Conservation (phyloP, 2,329 filamentous ascomycete genomes). For the Daldinia sp. region DNA sequence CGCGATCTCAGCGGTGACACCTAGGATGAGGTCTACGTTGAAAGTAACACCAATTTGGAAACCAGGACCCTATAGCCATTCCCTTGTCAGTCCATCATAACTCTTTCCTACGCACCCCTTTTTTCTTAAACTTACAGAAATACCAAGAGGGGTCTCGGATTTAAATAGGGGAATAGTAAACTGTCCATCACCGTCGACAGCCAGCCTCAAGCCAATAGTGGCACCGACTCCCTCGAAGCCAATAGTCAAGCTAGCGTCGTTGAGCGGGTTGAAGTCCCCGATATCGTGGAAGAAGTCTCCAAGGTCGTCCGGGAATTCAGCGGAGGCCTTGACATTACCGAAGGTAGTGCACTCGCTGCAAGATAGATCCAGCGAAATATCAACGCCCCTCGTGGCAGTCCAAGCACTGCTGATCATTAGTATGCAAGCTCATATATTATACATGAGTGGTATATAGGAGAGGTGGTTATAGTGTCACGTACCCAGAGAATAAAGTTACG, state of each 20-base stretch:
- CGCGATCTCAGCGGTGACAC: slow-evolving; percentile 36
- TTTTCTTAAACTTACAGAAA: slow-evolving; percentile 35
- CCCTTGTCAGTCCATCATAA: not conserved
- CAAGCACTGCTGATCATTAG: slow-evolving; percentile 25
- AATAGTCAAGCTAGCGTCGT: slow-evolving; percentile 37
- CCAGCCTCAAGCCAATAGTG: slow-evolving; percentile 37
- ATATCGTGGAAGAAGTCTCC: slow-evolving; percentile 38
- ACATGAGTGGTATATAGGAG: not conserved
- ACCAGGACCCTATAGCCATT: slow-evolving; percentile 33
- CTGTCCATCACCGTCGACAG: slow-evolving; percentile 24
- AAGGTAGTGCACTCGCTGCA: slow-evolving; percentile 41
- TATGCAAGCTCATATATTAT: not conserved
- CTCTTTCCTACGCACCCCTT: not conserved
- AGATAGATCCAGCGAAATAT: slow-evolving; percentile 31
- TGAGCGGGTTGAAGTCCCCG: slow-evolving; percentile 39
- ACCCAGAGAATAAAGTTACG: slow-evolving; percentile 39
- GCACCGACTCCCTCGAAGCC: slow-evolving; percentile 43
- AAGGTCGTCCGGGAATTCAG: slow-evolving; percentile 40
- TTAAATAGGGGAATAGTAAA: slow-evolving; percentile 38
- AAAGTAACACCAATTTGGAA: slow-evolving; percentile 42
- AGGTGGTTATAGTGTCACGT: slow-evolving; percentile 1
- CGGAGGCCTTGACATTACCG: slow-evolving; percentile 36
- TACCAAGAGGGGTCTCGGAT: slow-evolving; percentile 38
- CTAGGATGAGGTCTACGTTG: slow-evolving; percentile 39
- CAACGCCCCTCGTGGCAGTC: slow-evolving; percentile 6